A percentile compares a stretch with the other conserved stretches of the same genome.
Evolutionary conservation across 2,329 filamentous ascomycete species (phyloP).

Genomic region (Pestalotiopsis sp.): DNA sequence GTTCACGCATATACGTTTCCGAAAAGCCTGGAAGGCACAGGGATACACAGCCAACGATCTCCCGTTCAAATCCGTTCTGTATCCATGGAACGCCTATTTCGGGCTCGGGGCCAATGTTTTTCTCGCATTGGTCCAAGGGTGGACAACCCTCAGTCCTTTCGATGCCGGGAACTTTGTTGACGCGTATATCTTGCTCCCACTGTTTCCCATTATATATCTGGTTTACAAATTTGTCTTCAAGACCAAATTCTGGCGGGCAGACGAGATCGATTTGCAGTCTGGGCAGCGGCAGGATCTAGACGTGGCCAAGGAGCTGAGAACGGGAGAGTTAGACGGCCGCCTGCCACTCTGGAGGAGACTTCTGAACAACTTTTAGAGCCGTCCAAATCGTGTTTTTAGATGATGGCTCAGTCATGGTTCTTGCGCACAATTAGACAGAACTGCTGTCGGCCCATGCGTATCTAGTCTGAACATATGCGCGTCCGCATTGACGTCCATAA

Average conservation of each 20-base stretch:
- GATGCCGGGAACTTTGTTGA: constrained; percentile 62
- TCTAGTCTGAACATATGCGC: too few relatives aligned
- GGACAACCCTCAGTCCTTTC: constrained; percentile 62
- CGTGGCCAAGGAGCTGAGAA: constrained; percentile 37
- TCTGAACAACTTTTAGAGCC: constrained; percentile 41
- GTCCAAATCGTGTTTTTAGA: too few relatives aligned
- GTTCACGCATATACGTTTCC: constrained; percentile 73
- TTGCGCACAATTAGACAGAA: too few relatives aligned
- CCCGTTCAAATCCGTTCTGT: constrained; percentile 57
- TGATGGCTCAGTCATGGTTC: too few relatives aligned
- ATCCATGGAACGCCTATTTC: constrained; percentile 63
- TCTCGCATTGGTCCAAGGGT: constrained; percentile 63
- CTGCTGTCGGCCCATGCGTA: too few relatives aligned
- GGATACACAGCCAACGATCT: constrained; percentile 56
- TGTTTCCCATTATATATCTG: constrained; percentile 61
- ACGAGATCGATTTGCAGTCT: constrained; percentile 59
- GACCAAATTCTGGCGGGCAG: constrained; percentile 51
- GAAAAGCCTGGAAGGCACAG: constrained; percentile 62
- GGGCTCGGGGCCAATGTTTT: constrained; percentile 61
- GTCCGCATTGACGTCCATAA: too few relatives aligned
- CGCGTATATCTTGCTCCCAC: constrained; percentile 62
- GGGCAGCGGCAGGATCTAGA: constrained; percentile 60
- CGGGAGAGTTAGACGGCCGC: constrained; percentile 24
- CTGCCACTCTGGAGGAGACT: constrained; percentile 47
- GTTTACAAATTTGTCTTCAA: constrained; percentile 57